Base-by-base conservation (phyloP, 805 yeast genomes). In the Wickerhamiella brachini region DNA sequence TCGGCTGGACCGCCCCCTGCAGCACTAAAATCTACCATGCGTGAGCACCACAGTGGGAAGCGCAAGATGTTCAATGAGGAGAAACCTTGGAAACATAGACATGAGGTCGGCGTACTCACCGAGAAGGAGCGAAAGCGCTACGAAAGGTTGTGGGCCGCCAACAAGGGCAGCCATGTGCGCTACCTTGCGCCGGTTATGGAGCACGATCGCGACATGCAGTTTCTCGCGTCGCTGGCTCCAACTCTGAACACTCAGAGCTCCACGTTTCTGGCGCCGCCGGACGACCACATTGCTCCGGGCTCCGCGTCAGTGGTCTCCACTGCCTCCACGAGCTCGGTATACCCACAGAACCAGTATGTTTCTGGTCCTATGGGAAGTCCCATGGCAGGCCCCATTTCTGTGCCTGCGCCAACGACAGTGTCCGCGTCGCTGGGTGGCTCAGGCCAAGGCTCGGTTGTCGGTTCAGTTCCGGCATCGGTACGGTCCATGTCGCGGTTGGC, bases 71-170 rank as follows among this genome's bases (percentile, higher is more conserved):
- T 89, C 65, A 83, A 89, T 62, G 95, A 83, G 60, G 85, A 84
- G 53, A 87, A 88, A 65, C 97, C 97, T 0, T 88, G 97, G 96
- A 88, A 89, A 59, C 80, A 82, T 59, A 97, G 87, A 65, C 71
- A 71, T 29, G 84, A 79, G 53, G 71, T 80, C 5, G 60, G 55
- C 62, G 71, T 56, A 64, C 69, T 74, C 37, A 64, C 70, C 2
- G 72, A 67, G n/a, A 55, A 58, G 15, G 97, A 93, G 63, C 74
- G 85, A 53, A 88, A 88, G 62, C 68, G 97, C 39, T 93, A 90
- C 65, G 97, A 89, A 65, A 94, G 95, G 23, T 76, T 93, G 15
- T 93, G 95, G 95, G 95, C 83, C 0, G 80, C 95, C 34, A 93
- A 93, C 62, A 79, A 78, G 55, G 95, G 93, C 2, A 61, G 57